These are phyloP conservation scores for Phytopythium boreale DNA, from an alignment of 352 stramenopile genomes.

Conservation along the genomic window DNA sequence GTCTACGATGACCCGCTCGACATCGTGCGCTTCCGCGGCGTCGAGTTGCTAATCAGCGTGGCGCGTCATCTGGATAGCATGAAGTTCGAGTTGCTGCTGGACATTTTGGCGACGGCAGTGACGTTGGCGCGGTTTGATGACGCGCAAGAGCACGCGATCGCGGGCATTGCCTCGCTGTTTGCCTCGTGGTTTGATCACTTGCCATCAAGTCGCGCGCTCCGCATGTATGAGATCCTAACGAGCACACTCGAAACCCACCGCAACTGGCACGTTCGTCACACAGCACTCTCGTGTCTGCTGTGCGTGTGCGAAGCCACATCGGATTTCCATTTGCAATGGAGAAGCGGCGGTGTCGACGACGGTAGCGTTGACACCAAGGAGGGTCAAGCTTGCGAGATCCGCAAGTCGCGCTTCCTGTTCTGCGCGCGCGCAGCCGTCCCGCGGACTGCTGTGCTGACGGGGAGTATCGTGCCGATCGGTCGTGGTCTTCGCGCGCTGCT, in stretches of 20 bases:
- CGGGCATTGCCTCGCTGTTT: constrained; percentile 70
- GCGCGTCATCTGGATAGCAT: constrained; percentile 72
- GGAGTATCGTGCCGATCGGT: constrained; percentile 54
- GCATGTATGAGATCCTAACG: constrained; percentile 82
- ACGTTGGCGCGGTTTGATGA: constrained; percentile 63
- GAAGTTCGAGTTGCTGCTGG: constrained; percentile 77
- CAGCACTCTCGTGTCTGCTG: constrained; percentile 66
- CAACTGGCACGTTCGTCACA: constrained; percentile 49
- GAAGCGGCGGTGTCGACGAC: neutral
- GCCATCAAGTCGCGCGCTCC: constrained; percentile 54
- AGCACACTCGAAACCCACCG: constrained; percentile 65
- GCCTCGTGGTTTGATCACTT: constrained; percentile 79
- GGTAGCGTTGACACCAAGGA: neutral
- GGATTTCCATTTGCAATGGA: constrained; percentile 10
- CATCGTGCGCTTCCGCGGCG: constrained; percentile 46
- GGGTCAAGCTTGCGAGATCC: constrained; percentile 19
- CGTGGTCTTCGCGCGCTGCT: constrained; percentile 61
- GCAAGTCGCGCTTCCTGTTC: constrained; percentile 80
- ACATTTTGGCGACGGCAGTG: constrained; percentile 73
- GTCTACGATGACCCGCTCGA: constrained; percentile 71
- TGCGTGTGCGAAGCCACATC: constrained; percentile 56
- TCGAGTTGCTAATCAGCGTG: constrained; percentile 70
- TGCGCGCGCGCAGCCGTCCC: constrained; percentile 32
- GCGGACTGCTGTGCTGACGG: constrained; percentile 33
- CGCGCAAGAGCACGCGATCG: constrained; percentile 54